Conservation (phyloP, 768 basidiomycete genomes). For the Nidula microcarpa region DNA sequence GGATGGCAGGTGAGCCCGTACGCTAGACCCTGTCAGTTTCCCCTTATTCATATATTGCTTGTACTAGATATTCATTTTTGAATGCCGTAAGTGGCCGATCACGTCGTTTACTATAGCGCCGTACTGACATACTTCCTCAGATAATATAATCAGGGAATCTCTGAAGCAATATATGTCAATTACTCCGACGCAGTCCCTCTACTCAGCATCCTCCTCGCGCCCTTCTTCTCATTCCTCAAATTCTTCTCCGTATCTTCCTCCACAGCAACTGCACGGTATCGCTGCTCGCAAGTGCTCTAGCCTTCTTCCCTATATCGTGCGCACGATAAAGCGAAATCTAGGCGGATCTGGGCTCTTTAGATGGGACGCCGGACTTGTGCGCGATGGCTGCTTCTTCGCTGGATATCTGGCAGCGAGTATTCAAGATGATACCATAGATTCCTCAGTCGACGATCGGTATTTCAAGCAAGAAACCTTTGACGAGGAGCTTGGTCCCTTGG, state of each 20-base stretch:
- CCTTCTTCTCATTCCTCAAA: conserved; percentile 38
- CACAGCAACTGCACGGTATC: conserved; percentile 41
- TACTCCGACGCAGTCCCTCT: conserved; percentile 24
- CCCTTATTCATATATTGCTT: conserved; percentile 11
- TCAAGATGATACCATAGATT: conserved; percentile 39
- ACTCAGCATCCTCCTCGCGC: conserved; percentile 44
- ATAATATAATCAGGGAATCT: conserved; percentile 84
- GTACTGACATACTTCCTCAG: conserved; percentile 25
- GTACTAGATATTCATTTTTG: conserved; percentile 80
- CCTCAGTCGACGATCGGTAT: conserved; percentile 25
- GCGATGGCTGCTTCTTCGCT: conserved; percentile 89
- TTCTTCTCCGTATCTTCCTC: conserved; percentile 42
- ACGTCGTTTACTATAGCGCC: conserved; percentile 4
- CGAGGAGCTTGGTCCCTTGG: conserved; percentile 17
- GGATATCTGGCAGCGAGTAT: conserved; percentile 71
- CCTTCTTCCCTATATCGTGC: conserved; percentile 47
- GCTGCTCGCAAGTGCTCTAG: conserved; percentile 49
- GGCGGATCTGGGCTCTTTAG: conserved; percentile 56
- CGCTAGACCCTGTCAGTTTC: conserved; percentile 3
- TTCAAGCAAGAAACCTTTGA: conserved; percentile 28
- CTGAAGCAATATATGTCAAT: conserved; percentile 52
- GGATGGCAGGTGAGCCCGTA: conserved; percentile 73
- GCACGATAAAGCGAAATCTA: conserved; percentile 42
- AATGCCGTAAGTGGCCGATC: conserved; percentile 61
- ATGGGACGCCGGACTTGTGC: conserved; percentile 83